A percentile compares a stretch with the other conserved stretches of the same genome.
These are phyloP conservation scores for Stylosanthes scabra DNA, from an alignment of 331 rosid species.

Conservation along the genomic window DNA sequence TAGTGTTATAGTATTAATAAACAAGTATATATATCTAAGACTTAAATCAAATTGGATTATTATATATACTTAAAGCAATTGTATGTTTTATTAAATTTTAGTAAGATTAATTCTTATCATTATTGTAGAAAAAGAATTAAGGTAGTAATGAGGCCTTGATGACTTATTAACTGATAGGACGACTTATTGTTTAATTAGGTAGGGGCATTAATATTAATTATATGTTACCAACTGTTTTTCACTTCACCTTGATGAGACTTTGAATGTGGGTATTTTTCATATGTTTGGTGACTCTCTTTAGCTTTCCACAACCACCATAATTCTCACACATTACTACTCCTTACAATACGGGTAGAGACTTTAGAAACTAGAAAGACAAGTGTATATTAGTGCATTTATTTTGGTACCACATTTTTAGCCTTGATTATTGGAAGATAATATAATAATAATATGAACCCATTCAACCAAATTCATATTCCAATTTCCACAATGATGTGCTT, in stretches of 20 bases:
- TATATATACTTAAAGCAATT: background rate
- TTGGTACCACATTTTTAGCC: slow-evolving; percentile 51
- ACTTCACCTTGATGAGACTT: background rate
- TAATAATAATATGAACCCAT: background rate
- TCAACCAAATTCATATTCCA: background rate
- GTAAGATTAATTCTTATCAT: background rate
- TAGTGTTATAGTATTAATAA: background rate
- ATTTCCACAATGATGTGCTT: background rate
- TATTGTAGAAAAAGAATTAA: background rate
- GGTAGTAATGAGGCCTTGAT: background rate
- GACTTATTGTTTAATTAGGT: slow-evolving; percentile 5
- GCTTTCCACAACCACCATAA: slow-evolving; percentile 38
- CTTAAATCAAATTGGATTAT: background rate
- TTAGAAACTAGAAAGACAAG: background rate
- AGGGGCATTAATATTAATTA: background rate
- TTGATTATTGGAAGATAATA: slow-evolving; percentile 46
- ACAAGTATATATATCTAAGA: background rate
- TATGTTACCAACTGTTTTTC: background rate
- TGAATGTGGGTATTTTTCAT: slow-evolving; percentile 30
- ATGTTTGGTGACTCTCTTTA: slow-evolving; percentile 29
- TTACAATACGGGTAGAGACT: slow-evolving; percentile 5
- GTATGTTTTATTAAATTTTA: background rate
- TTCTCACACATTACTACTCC: background rate
- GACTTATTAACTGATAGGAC: slow-evolving; percentile 3
- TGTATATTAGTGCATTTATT: background rate